Evolutionary conservation across 495 filamentous ascomycete genomes (phyloP).

Genomic region (Xylaria acuta): DNA sequence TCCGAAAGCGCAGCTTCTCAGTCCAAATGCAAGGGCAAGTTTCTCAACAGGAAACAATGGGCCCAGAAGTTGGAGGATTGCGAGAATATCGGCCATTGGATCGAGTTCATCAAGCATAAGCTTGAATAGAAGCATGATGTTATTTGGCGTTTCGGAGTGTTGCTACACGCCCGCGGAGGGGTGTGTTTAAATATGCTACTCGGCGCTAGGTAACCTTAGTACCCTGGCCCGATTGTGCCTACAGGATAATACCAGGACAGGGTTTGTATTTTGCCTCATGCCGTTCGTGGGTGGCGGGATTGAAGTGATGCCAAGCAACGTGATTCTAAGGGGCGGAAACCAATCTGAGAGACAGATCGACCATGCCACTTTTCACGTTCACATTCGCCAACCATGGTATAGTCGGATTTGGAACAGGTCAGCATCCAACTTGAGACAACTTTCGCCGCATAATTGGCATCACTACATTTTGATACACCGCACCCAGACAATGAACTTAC

Average conservation of each 20-base stretch:
- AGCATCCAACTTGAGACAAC: neutral
- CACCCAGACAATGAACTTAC: neutral
- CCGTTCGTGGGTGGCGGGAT: neutral
- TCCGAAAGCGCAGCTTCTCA: slow-evolving; percentile 13
- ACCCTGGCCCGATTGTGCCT: neutral
- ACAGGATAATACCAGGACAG: neutral
- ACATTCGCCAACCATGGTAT: neutral
- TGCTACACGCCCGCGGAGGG: neutral
- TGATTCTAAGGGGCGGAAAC: neutral
- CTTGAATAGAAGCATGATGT: slow-evolving; percentile 25
- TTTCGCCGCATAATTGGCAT: neutral
- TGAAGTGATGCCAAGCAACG: neutral
- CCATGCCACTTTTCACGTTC: neutral
- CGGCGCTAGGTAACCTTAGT: neutral
- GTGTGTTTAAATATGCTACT: neutral
- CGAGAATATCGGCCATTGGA: slow-evolving; percentile 39
- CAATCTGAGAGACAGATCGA: neutral
- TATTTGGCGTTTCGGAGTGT: neutral
- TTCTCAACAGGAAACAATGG: slow-evolving; percentile 24
- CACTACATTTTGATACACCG: neutral
- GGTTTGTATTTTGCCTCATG: neutral
- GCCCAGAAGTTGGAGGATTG: slow-evolving; percentile 34
- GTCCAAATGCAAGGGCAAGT: slow-evolving; percentile 21
- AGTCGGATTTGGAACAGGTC: neutral
- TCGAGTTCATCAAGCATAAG: slow-evolving; percentile 33